A percentile compares a stretch with the other conserved stretches of the same genome.
These are phyloP conservation scores for Nakazawaea holstii DNA, from an alignment of 805 yeast species.

Conservation along the genomic window DNA sequence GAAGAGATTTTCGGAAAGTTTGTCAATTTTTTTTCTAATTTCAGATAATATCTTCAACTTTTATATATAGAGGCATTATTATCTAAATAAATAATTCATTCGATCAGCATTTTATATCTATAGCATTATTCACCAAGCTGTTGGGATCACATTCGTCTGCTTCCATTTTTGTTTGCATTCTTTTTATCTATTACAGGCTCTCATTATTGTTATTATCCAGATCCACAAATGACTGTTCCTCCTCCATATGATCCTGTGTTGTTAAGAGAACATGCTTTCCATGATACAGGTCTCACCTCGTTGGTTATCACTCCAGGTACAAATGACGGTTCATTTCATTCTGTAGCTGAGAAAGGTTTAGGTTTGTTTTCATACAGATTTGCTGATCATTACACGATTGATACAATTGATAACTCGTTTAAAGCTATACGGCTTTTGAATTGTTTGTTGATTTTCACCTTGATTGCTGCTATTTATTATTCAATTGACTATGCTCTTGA, in stretches of 20 bases:
- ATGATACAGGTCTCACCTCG: constrained; percentile 18
- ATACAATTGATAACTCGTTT: background rate
- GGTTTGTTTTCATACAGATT: constrained; percentile 24
- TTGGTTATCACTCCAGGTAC: constrained; percentile 22
- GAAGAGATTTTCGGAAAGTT: background rate
- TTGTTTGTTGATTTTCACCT: background rate
- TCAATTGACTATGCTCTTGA: background rate
- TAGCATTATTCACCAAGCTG: too few relatives aligned
- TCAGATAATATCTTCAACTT: too few relatives aligned
- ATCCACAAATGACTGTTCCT: constrained; percentile 23
- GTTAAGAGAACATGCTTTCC: constrained; percentile 27
- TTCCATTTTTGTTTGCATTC: background rate
- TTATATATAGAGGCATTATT: too few relatives aligned
- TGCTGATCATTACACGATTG: background rate
- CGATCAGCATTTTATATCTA: too few relatives aligned
- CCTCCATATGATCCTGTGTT: constrained; percentile 26
- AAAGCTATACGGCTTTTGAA: background rate
- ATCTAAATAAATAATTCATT: too few relatives aligned
- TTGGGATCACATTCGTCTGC: too few relatives aligned
- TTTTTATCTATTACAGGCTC: background rate
- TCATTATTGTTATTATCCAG: background rate
- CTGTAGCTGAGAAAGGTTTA: constrained; percentile 24
- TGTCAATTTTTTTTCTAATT: background rate
- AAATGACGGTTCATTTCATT: constrained; percentile 20
- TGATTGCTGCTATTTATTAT: background rate